Evolutionary conservation across 306 rosid genomes (phyloP).

Genomic region (Trichosanthes cucumerina): DNA sequence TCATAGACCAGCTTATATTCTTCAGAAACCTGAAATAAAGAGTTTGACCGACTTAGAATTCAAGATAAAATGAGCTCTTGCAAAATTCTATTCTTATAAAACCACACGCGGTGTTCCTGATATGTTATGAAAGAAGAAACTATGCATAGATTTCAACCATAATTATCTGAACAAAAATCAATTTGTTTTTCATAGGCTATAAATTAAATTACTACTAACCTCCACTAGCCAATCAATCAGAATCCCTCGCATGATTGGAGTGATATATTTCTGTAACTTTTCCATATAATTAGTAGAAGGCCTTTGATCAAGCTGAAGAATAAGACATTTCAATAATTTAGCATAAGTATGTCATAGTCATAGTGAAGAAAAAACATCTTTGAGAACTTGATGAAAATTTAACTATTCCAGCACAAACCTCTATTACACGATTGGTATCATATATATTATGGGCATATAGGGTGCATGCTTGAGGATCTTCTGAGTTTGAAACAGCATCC

Average conservation of each 20-base stretch:
- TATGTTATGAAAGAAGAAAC: background rate
- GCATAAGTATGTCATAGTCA: background rate
- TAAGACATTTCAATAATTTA: background rate
- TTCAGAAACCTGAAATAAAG: constrained; percentile 73
- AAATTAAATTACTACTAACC: constrained; percentile 29
- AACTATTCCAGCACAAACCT: constrained; percentile 45
- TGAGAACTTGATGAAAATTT: background rate
- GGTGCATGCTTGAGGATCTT: constrained; percentile 61
- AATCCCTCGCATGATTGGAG: constrained; percentile 68
- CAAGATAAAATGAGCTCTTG: background rate
- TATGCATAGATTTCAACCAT: background rate
- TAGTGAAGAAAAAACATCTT: background rate
- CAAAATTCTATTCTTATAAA: background rate
- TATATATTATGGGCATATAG: constrained; percentile 65
- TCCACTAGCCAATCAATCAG: constrained; percentile 91
- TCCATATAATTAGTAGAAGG: constrained; percentile 60
- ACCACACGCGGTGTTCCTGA: background rate
- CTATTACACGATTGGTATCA: constrained; percentile 37
- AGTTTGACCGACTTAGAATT: background rate
- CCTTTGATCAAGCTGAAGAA: constrained; percentile 57
- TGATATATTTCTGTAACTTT: constrained; percentile 52
- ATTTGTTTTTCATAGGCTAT: background rate
- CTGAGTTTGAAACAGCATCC: constrained; percentile 46
- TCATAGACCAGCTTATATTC: constrained; percentile 78
- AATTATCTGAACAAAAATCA: background rate